Conservation (phyloP, 805 yeast species). For the Ogataea pini region DNA sequence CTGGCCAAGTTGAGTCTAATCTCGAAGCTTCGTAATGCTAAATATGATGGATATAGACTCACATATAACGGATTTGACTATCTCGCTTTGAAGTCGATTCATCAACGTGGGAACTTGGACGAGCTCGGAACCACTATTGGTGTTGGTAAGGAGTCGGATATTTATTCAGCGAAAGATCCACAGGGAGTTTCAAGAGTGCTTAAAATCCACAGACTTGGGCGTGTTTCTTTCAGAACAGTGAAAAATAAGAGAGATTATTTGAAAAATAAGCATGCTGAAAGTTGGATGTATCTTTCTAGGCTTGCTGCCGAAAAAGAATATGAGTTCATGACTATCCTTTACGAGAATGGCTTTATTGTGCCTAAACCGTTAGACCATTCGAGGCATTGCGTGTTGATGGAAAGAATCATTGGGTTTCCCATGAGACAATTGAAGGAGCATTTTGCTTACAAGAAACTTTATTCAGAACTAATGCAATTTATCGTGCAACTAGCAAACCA, state of each 20-base stretch:
- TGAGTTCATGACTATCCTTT: conserved; percentile 78
- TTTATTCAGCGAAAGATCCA: conserved; percentile 74
- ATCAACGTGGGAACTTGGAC: conserved; percentile 68
- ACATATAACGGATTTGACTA: conserved; percentile 92
- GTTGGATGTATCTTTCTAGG: conserved; percentile 91
- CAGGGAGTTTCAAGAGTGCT: conserved; percentile 67
- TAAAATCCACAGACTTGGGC: conserved; percentile 90
- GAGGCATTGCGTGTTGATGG: conserved; percentile 93
- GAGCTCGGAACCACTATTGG: conserved; percentile 88
- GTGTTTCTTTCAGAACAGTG: conserved; percentile 90
- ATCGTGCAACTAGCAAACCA: conserved; percentile 79
- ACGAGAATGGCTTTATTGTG: conserved; percentile 75
- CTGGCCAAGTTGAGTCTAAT: conserved; percentile 84
- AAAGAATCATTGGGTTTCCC: conserved; percentile 83
- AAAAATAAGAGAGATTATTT: conserved; percentile 93
- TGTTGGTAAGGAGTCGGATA: conserved; percentile 97
- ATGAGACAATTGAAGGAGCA: conserved; percentile 82
- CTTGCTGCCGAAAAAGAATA: conserved; percentile 93
- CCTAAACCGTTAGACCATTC: conserved; percentile 89
- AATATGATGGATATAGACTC: conserved; percentile 90
- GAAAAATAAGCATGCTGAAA: conserved; percentile 67
- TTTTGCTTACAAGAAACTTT: conserved; percentile 65
- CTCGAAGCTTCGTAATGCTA: conserved; percentile 80
- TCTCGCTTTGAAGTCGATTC: conserved; percentile 82
- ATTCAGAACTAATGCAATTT: conserved; percentile 84